These are phyloP conservation scores for Dioscorea dumetorum DNA, from an alignment of 106 monocot species.

Conservation along the genomic window DNA sequence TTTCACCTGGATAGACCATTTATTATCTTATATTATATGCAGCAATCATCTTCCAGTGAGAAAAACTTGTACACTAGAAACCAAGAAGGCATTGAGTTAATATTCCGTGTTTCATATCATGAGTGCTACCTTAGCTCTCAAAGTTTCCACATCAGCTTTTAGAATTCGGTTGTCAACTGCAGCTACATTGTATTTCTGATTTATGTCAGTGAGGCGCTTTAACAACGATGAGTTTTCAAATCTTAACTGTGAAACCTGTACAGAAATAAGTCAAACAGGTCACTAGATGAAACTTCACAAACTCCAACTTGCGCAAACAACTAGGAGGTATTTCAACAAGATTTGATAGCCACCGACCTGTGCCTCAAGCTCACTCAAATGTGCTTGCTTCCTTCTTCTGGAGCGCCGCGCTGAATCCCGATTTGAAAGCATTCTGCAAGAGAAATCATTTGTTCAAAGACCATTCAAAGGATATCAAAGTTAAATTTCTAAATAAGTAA, in stretches of 20 bases:
- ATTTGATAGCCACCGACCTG: constrained; percentile 31
- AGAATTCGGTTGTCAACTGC: constrained; percentile 71
- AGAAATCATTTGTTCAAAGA: too few species aligned
- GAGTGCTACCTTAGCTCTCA: constrained; percentile 61
- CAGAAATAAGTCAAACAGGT: too few species aligned
- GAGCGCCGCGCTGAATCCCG: constrained; percentile 91
- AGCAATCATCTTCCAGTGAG: too few species aligned
- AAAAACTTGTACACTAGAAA: too few species aligned
- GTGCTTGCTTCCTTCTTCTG: constrained; percentile 89
- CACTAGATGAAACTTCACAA: too few species aligned
- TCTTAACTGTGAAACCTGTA: constrained; percentile 76
- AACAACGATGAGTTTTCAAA: constrained; percentile 74
- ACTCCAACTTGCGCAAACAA: too few species aligned
- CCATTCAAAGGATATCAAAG: too few species aligned
- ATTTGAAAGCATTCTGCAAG: constrained; percentile 86
- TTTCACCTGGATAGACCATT: constrained; percentile 46
- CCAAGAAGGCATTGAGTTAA: too few species aligned
- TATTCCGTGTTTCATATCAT: too few species aligned
- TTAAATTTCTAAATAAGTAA: too few species aligned
- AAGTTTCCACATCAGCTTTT: constrained; percentile 73
- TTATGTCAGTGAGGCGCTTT: constrained; percentile 70
- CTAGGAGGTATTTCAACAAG: too few species aligned
- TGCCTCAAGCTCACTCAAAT: constrained; percentile 73
- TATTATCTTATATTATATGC: too few species aligned
- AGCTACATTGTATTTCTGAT: constrained; percentile 74